Evolutionary conservation across 2,329 filamentous ascomycete species (phyloP).

Genomic region (Botrytis elliptica): DNA sequence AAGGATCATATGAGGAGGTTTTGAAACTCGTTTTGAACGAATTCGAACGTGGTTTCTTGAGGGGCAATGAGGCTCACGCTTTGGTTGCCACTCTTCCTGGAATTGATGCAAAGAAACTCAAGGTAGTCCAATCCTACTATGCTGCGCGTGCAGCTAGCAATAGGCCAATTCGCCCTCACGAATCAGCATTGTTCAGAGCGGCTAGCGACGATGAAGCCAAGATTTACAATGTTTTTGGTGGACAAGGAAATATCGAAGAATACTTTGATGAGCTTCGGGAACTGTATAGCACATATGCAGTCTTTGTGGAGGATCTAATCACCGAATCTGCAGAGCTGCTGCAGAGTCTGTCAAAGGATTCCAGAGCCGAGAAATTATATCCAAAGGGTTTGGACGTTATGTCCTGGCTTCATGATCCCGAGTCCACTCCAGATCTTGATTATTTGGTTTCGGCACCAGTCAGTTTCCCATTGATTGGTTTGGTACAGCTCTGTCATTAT

Average conservation of each 20-base stretch:
- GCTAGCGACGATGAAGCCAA: conserved; percentile 79
- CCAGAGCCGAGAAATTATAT: conserved; percentile 90
- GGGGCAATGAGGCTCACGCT: conserved; percentile 94
- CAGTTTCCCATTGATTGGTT: conserved; percentile 91
- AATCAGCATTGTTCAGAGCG: conserved; percentile 88
- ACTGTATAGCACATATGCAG: conserved; percentile 86
- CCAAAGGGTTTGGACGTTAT: conserved; percentile 95
- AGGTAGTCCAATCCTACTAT: conserved; percentile 89
- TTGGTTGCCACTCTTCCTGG: conserved; percentile 82
- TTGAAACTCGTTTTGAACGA: conserved; percentile 91
- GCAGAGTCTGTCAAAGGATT: conserved; percentile 78
- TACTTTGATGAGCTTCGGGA: conserved; percentile 97
- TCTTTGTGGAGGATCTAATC: conserved; percentile 85
- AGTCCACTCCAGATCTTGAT: conserved; percentile 88
- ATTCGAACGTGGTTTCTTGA: conserved; percentile 92
- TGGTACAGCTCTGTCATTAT: conserved; percentile 95
- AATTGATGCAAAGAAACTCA: conserved; percentile 88
- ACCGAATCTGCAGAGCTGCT: conserved; percentile 79
- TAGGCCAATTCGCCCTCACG: conserved; percentile 84
- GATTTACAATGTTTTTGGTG: conserved; percentile 93
- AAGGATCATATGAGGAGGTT: conserved; percentile 88
- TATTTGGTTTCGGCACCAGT: conserved; percentile 94
- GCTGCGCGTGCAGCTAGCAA: conserved; percentile 80
- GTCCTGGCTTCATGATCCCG: conserved; percentile 85
- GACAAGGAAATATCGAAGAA: conserved; percentile 98